These are phyloP conservation scores for Neonothopanus nambi DNA, from an alignment of 1,284 basidiomycete genomes.

Conservation along the genomic window DNA sequence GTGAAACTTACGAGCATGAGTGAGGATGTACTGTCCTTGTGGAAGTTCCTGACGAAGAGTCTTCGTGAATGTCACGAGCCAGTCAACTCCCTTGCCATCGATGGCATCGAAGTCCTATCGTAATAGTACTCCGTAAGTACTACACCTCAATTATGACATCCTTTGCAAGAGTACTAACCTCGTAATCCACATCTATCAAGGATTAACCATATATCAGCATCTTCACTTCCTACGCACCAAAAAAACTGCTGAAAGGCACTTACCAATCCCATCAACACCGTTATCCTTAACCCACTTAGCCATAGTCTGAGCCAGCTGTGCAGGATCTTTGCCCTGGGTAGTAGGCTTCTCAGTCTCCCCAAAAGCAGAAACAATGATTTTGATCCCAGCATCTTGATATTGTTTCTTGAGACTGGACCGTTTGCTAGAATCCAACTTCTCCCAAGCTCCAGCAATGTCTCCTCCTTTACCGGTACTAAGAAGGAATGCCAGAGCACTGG, in stretches of 20 bases:
- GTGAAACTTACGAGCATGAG: constrained; percentile 5
- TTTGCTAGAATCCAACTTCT: neutral
- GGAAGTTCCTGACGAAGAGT: neutral
- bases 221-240: too few species aligned
- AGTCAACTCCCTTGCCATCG: constrained; percentile 2
- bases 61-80: constrained; percentile 4
- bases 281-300: constrained; percentile 3
- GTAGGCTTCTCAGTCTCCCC: constrained; percentile 1
- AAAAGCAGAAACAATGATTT: constrained; percentile 9
- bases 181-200: constrained; percentile 10
- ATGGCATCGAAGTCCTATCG: constrained; percentile 5
- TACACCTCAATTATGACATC: too few species aligned
- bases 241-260: too few species aligned
- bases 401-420: neutral
- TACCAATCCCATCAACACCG: constrained; percentile 6
- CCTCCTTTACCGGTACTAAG: neutral
- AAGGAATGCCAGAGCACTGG: neutral
- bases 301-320: neutral
- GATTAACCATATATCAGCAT: too few species aligned
- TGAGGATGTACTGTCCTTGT: constrained; percentile 5
- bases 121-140: neutral
- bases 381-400: constrained; percentile 6
- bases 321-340: neutral
- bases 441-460: constrained; percentile 2
- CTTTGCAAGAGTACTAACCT: neutral